These are phyloP conservation scores for Macrocybe gigantea DNA, from an alignment of 768 basidiomycete species.

Conservation along the genomic window DNA sequence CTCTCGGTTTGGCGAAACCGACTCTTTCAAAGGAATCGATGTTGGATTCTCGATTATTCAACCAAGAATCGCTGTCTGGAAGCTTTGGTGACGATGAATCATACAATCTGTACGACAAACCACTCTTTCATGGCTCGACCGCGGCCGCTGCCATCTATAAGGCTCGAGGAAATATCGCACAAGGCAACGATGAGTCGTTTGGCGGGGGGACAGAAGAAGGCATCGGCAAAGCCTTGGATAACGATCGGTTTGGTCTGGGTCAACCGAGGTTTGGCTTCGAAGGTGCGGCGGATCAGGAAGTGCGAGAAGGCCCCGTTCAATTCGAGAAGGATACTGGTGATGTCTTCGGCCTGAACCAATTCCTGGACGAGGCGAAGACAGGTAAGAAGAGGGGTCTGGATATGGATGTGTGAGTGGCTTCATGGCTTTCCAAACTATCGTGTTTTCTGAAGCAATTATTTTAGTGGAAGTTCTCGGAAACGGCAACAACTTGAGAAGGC, in stretches of 20 bases:
- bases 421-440: not conserved
- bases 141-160: conserved; percentile 99
- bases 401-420: conserved; percentile 53
- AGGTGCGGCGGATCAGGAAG: conserved; percentile 81
- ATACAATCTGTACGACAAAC: conserved; percentile 93
- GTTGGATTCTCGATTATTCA: conserved; percentile 96
- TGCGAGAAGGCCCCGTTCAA: conserved; percentile 90
- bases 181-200: conserved; percentile 87
- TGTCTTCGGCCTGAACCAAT: conserved; percentile 94
- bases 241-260: conserved; percentile 91
- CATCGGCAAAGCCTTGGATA: conserved; percentile 82
- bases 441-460: conserved; percentile 1
- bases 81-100: conserved; percentile 88
- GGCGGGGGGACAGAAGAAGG: conserved; percentile 96
- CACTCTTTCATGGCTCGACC: conserved; percentile 92
- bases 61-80: conserved; percentile 81
- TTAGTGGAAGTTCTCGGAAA: conserved; percentile 57
- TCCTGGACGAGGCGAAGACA: conserved; percentile 94
- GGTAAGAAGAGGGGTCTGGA: conserved; percentile 90
- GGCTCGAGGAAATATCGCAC: conserved; percentile 78
- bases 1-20: conserved; percentile 95
- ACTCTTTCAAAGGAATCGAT: conserved; percentile 94
- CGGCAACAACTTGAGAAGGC: conserved; percentile 66
- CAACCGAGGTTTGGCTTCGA: conserved; percentile 84
- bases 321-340: conserved; percentile 98